phyloP scores from a whole-genome alignment of 306 rosid species.

The Canavalia gladiata region DNA sequence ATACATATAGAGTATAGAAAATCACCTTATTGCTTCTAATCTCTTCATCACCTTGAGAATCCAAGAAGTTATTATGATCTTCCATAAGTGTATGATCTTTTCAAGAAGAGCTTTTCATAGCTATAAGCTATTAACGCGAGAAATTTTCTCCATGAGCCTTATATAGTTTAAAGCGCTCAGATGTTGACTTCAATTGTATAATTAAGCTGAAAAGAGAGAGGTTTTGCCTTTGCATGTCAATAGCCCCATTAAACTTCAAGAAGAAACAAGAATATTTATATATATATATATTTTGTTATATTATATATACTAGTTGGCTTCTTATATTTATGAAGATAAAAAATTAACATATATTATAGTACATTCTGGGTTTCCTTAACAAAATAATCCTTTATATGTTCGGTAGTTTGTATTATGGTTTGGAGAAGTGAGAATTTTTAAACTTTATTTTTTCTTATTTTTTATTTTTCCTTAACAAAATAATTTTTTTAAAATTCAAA shows the following conservation, averaged over 20 bases:
- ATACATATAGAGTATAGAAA: not conserved
- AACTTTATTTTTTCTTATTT: too few relatives aligned
- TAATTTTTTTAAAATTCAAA: too few relatives aligned
- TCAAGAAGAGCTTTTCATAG: constrained; percentile 23
- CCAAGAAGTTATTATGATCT: constrained; percentile 34
- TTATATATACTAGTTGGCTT: constrained; percentile 1
- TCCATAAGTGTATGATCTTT: constrained; percentile 40
- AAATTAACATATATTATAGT: not conserved
- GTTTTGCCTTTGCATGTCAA: constrained; percentile 47
- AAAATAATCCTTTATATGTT: too few relatives aligned
- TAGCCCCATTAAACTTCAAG: constrained; percentile 18
- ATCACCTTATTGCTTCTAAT: constrained; percentile 47
- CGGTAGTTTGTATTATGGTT: too few relatives aligned
- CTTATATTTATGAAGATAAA: not conserved
- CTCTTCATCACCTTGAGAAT: constrained; percentile 43
- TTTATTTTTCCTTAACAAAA: too few relatives aligned
- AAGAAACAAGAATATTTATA: constrained; percentile 29
- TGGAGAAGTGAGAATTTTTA: too few relatives aligned
- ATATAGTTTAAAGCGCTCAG: constrained; percentile 41
- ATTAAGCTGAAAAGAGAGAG: constrained; percentile 17
- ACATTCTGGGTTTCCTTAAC: not conserved
- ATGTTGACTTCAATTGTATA: constrained; percentile 46
- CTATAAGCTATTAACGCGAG: constrained; percentile 29
- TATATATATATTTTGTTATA: not conserved
- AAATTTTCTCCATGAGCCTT: constrained; percentile 38